Evolutionary conservation across 2,329 filamentous ascomycete genomes (phyloP).

Genomic region (Diaporthe velutina): DNA sequence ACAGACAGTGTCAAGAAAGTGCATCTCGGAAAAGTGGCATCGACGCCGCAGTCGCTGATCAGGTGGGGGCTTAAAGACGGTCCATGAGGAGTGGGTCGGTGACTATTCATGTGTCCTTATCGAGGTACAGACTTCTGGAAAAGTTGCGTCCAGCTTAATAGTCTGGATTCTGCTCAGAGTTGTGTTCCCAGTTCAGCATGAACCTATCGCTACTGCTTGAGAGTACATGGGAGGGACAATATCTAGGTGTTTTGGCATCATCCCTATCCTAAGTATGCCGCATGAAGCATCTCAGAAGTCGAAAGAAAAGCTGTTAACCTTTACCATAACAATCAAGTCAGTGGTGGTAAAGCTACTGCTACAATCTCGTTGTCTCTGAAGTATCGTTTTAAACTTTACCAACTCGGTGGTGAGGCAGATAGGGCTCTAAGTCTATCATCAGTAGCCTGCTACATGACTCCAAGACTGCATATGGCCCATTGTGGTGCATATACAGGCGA

Average conservation of each 20-base stretch:
- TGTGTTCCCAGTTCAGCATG: neutral
- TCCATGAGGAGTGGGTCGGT: neutral
- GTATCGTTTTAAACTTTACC: conserved; percentile 9
- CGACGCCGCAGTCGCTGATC: neutral
- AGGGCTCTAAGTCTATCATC: neutral
- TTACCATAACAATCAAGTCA: neutral
- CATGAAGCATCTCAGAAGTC: too few relatives aligned
- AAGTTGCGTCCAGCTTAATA: neutral
- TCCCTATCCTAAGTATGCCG: neutral
- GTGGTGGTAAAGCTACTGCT: neutral
- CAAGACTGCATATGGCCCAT: neutral
- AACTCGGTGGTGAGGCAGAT: conserved; percentile 1
- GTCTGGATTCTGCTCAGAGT: neutral
- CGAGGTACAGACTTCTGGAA: neutral
- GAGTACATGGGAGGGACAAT: neutral
- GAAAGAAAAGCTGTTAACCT: neutral
- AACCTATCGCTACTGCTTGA: neutral
- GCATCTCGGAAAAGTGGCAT: neutral
- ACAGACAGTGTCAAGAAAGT: neutral
- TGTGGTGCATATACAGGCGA: neutral
- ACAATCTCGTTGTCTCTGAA: neutral
- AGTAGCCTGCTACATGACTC: neutral
- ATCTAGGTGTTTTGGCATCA: too few relatives aligned
- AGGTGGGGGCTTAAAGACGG: neutral
- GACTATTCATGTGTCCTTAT: neutral